These are phyloP conservation scores for Exophiala sideris DNA, from an alignment of 2,329 filamentous ascomycete genomes.

Conservation along the genomic window DNA sequence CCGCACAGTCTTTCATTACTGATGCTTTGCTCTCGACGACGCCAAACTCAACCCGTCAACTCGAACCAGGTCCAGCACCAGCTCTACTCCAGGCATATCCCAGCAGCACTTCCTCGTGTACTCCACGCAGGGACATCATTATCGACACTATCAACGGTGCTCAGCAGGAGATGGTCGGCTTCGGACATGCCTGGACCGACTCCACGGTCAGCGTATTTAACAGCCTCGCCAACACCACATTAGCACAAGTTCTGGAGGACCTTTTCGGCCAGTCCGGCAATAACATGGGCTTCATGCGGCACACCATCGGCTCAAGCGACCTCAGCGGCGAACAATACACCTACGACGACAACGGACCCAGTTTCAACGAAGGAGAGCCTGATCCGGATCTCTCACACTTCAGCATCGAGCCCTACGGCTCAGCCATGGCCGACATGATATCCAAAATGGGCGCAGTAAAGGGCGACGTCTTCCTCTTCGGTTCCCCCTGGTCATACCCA, in stretches of 20 bases:
- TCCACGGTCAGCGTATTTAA: constrained; percentile 37
- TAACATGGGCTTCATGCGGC: constrained; percentile 39
- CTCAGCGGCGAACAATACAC: constrained; percentile 36
- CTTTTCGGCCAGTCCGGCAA: constrained; percentile 36
- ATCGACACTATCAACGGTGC: constrained; percentile 9
- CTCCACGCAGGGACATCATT: constrained; percentile 3
- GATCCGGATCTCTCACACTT: constrained; percentile 35
- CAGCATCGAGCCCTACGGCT: constrained; percentile 34
- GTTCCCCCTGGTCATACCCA: constrained; percentile 38
- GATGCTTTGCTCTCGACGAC: constrained; percentile 5
- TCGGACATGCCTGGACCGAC: constrained; percentile 40
- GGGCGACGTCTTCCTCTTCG: constrained; percentile 35
- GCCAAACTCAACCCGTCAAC: constrained; percentile 6
- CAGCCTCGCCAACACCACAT: constrained; percentile 29
- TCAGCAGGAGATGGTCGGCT: constrained; percentile 31
- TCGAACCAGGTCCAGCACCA: constrained; percentile 4
- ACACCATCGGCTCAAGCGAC: constrained; percentile 40
- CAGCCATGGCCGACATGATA: constrained; percentile 37
- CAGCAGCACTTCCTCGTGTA: background rate
- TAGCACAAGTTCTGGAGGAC: constrained; percentile 34
- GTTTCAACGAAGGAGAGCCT: constrained; percentile 31
- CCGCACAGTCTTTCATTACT: constrained; percentile 10
- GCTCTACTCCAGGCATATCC: constrained; percentile 1
- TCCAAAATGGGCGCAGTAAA: constrained; percentile 37
- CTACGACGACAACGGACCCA: constrained; percentile 34